Base-by-base conservation (phyloP, 2,329 filamentous ascomycete genomes). In the Elsinoe batatas region DNA sequence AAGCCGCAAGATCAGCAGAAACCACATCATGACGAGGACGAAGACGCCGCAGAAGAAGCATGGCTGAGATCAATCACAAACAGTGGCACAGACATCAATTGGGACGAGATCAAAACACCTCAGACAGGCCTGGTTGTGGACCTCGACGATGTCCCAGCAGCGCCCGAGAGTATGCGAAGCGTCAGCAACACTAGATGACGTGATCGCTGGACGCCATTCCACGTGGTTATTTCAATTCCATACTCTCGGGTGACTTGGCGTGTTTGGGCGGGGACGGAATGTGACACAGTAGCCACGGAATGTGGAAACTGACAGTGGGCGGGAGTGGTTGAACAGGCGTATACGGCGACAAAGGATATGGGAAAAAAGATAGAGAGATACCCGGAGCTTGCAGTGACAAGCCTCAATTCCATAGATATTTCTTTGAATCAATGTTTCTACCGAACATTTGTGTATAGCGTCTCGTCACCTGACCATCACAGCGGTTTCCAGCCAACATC, bases 21-120 rank as follows among this genome's bases (percentile, higher is more conserved):
- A 30, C 26, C 26, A 2, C 55, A 57, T 20, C 60, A 61, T 17
- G 35, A 57, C 36, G 58, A 60, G 11, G 62, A 63, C 11, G 64
- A 67, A 30, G 65, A 67, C 47, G 64, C 61, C 4, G 53, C 53
- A 20, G 53, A 55, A 47, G 53, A 55, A 26, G 53, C 38, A n/a
- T 55, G 53, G 53, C 32, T 55, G 15, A 44, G 15, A 13, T 46
- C 22, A 15, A 42, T 55, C 11, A 30, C 32, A 30, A 44, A 37
- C 2, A 47, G 18, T 18, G 30, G 35, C 20, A n/a, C 40, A 2
- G 32, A 42, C 26, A 13, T 43, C 51, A 42, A 46, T 3, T 55
- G 53, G 53, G 53, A 55, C 18, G 38, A 55, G 37, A 47, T 55
- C 53, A 55, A 47, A 17, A 10, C 15, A 3, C 53, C 53, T 18